Evolutionary conservation across 2,329 filamentous ascomycete genomes (phyloP), one percentile per base, ranked within the genome.

Genomic region (Penicillium nordicum): DNA sequence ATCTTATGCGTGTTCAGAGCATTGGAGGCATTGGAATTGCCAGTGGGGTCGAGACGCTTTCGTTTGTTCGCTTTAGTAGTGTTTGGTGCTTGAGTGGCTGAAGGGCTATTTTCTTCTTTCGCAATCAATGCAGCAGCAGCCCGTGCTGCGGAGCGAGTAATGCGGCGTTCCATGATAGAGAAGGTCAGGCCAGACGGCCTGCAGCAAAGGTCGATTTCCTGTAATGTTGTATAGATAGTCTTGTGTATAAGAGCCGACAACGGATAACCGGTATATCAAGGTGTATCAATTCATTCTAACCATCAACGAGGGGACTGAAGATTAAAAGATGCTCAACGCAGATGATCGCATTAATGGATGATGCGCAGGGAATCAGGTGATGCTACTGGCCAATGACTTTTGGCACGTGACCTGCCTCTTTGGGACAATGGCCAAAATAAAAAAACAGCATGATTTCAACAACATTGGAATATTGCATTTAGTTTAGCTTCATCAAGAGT

Each of bases 101-200:
- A 45, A 40, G 38, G 54, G 37, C 12, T 62, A 38, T 54, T 50
- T 5, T 62, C 50, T 8, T 43, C 38, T 18, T 14, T 21, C 30
- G 58, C 56, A 16, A 61, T 43, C 18, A 61, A 50, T 32, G 61
- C 63, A 49, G 65, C 60, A 34, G 67, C 57, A 49, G 59, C 63
- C 14, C 64, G 63, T 11, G 64, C 64, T 38, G 61, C 57, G 38
- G 68, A 68, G 7, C 72, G 70, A 41, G 71, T 74, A 21, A 67
- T 51, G 32, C 67, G 67, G 40, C 43, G 50, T 18, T 58, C 56
- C 63, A 69, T 69, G 30, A 18, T 36, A 23, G 8, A 43, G 21
- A 27, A 6, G 12, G 27, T 34, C 44, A 48, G 27, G 40, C 11
- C 7, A 40, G 25, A 25, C 4, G 23, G 36, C 34, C n/a, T 45